Evolutionary conservation across 2,329 filamentous ascomycete genomes (phyloP), one percentile per base, ranked within the genome.

Genomic region (Clonostachys sp.): DNA sequence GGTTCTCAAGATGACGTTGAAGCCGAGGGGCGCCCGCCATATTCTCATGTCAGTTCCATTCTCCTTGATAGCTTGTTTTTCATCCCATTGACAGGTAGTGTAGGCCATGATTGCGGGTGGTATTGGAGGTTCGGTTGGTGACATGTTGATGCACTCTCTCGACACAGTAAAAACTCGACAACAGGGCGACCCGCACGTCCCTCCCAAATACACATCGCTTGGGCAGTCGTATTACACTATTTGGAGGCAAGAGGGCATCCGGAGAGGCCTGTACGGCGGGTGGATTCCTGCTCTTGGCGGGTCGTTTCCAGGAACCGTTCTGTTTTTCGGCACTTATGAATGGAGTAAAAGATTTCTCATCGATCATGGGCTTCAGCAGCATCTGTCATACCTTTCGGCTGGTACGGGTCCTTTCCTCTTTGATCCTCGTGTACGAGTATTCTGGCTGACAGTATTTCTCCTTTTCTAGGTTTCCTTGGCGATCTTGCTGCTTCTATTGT

Each of bases 101-200:
- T 50, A 96, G 90, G 85, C 88, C 64, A 99, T 97, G 91, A 77
- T 99, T 61, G 94, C 94, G 34, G 94, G 94, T 61, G 94, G 92
- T 50, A 75, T 95, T 46, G 94, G 95, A 61, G 94, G 94, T 46
- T 91, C 89, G 14, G 95, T 87, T 48, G 94, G 95, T 50, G 94
- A 99, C 67, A 87, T 99, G 80, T 75, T 99, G 55, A 99, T 99
- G 94, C 94, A 99, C 72, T 97, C 92, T 42, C 80, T 99, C 61
- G 94, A 99, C 67, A 99, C 94, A 1, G 94, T 99, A 59, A 99
- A 99, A 72, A 99, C 94, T 42, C 83, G 94, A 57, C 95, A 99
- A 66, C 94, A 99, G 70, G 94, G 92, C 60, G 94, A 97, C 61
- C 91, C 92, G 41, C 87, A 94, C 63, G 80, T 96, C 51, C 94